Base-by-base conservation (phyloP, 257 asterid genomes). In the Paraleonurus japonicus region DNA sequence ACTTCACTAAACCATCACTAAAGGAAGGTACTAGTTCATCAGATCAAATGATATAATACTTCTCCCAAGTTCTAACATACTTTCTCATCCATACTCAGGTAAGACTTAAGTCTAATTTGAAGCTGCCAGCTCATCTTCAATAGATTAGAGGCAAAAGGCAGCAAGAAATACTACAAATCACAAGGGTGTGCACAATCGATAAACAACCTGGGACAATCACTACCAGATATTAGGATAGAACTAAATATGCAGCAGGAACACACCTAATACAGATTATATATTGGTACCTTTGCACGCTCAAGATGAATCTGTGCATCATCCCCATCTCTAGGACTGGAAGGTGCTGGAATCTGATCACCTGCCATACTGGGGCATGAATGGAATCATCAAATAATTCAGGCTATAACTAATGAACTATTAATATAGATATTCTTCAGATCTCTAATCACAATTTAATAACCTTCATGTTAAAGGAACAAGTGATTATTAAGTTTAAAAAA, bases 251-350 rank as follows among this genome's bases (percentile, higher is more conserved):
- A 57, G 71, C 50, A 72, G 54, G 51, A 72, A 4, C 20, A n/a
- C 53, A 76, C 53, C 66, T 37, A 45, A 71, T 64, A 71, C 61
- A 47, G 45, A 80, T 73, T 16, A 61, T 68, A 66, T 64, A 19
- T 37, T 75, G 74, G 64, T 85, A 91, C 99, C 96, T 84, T 82
- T 69, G 90, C 88, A 45, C 82, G 96, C 77, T 83, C 96, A 72
- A 84, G 75, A 73, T 77, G 78, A 60, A 80, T 69, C 13, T 85
- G 71, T 37, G 74, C 82, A 76, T 89, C 96, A 48, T 91, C 99
- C 73, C 96, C 97, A 70, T 91, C 96, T 80, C 96, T 85, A 68
- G 96, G 98, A 81, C 96, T 91, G 50, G 90, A 82, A 43, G 96
- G 98, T 41, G 92, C 90, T 75, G 81, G 98, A 74, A 81, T 74